Conservation (phyloP, 495 filamentous ascomycete species). For the Hypoxylon cercidicola region DNA sequence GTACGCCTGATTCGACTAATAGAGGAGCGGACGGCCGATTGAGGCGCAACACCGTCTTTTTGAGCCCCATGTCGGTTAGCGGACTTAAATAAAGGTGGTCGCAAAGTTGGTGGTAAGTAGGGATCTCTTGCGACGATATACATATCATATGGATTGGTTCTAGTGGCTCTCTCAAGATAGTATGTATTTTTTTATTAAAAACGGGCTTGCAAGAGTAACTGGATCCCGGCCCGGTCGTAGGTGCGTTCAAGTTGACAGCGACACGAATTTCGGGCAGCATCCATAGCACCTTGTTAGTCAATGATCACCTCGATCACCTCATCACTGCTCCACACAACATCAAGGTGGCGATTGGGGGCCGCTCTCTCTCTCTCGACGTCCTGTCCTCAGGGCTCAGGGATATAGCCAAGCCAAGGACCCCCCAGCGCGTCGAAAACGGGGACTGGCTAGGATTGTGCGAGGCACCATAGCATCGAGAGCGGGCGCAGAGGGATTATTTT, state of each 20-base stretch:
- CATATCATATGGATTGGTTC: constrained; percentile 4
- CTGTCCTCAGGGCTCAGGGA: constrained; percentile 8
- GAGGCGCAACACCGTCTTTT: constrained; percentile 39
- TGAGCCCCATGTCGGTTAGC: constrained; percentile 39
- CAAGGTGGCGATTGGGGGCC: constrained; percentile 39
- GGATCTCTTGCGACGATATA: background rate
- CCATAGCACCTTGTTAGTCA: constrained; percentile 44
- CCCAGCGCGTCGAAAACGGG: constrained; percentile 28
- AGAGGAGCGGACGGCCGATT: constrained; percentile 24
- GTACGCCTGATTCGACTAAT: constrained; percentile 35
- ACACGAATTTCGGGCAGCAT: constrained; percentile 30
- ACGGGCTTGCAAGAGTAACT: background rate
- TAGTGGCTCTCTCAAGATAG: constrained; percentile 3
- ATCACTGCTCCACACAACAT: constrained; percentile 32
- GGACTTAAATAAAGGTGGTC: constrained; percentile 26
- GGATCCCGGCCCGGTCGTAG: constrained; percentile 22
- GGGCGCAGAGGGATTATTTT: background rate
- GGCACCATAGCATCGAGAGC: constrained; percentile 14
- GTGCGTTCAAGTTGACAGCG: constrained; percentile 25
- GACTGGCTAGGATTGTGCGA: constrained; percentile 26
- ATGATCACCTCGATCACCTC: constrained; percentile 44
- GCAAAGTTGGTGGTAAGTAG: background rate
- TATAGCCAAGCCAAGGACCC: constrained; percentile 35
- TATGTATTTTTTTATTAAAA: background rate
- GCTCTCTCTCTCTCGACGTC: constrained; percentile 10